phyloP scores from a whole-genome alignment of 441 rosid species.

The Viola pubescens region DNA sequence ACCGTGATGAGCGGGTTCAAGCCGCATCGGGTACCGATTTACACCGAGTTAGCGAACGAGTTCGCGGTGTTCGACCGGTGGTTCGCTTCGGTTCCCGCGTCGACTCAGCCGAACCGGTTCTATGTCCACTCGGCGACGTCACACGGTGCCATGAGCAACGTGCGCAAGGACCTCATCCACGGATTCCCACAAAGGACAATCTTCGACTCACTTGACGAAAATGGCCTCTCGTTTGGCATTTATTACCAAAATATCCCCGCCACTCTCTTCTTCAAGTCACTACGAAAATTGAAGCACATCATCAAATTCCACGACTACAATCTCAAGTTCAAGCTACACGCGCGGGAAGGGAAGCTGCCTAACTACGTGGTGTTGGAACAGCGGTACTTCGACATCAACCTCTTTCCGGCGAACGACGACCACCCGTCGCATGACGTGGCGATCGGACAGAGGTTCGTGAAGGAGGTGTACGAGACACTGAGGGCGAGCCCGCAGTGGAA shows the following conservation, averaged over 20 bases:
- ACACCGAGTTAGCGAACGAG: slow-evolving; percentile 70
- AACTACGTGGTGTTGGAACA: slow-evolving; percentile 87
- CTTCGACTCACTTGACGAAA: slow-evolving; percentile 79
- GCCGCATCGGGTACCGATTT: slow-evolving; percentile 55
- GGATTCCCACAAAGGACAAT: slow-evolving; percentile 91
- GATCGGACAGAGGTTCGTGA: slow-evolving; percentile 72
- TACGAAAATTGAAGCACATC: slow-evolving; percentile 60
- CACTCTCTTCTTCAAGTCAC: slow-evolving; percentile 59
- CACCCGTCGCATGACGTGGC: slow-evolving; percentile 95
- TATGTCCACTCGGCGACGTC: slow-evolving; percentile 96
- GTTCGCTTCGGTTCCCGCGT: slow-evolving; percentile 94
- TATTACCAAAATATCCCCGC: slow-evolving; percentile 96
- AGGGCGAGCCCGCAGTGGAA: slow-evolving; percentile 91
- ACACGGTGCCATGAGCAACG: slow-evolving; percentile 80
- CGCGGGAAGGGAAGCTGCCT: slow-evolving; percentile 61
- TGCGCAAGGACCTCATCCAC: slow-evolving; percentile 61
- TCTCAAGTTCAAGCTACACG: slow-evolving; percentile 56
- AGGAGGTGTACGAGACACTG: slow-evolving; percentile 84
- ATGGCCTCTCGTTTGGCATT: slow-evolving; percentile 67
- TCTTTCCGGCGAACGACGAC: slow-evolving; percentile 78
- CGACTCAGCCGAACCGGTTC: slow-evolving; percentile 95
- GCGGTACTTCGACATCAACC: slow-evolving; percentile 57
- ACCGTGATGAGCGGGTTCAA: slow-evolving; percentile 87
- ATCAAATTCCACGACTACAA: slow-evolving; percentile 54
- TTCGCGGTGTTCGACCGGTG: slow-evolving; percentile 84